phyloP scores from a whole-genome alignment of 169 alveolate species.

The Plasmodium relictum region DNA sequence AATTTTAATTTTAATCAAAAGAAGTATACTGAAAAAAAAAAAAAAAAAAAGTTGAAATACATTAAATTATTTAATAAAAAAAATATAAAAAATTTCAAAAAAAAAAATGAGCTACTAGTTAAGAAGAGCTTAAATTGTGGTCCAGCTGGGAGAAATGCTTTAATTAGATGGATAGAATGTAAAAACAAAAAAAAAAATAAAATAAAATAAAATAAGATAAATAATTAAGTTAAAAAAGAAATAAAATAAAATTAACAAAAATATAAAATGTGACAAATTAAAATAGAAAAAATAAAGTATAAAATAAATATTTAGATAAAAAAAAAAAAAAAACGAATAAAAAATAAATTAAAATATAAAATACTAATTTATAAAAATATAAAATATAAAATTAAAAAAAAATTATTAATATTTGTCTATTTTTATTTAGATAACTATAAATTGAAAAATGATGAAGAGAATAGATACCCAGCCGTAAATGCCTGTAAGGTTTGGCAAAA shows the following conservation, averaged over 20 bases:
- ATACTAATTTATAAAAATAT: background rate
- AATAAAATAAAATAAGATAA: too few relatives aligned
- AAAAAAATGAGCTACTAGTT: slow-evolving; percentile 15
- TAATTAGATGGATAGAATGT: slow-evolving; percentile 88
- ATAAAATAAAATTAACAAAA: background rate
- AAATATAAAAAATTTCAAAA: slow-evolving; percentile 9
- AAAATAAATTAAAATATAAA: background rate
- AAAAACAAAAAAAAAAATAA: background rate
- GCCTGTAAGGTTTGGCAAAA: slow-evolving; percentile 88
- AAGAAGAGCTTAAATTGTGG: slow-evolving; percentile 86
- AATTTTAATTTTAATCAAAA: slow-evolving; percentile 47
- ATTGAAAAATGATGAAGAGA: slow-evolving; percentile 80
- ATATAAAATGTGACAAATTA: background rate
- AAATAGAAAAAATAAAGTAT: background rate
- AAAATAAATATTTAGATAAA: too few relatives aligned
- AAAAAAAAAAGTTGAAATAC: slow-evolving; percentile 20
- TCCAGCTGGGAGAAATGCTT: slow-evolving; percentile 87
- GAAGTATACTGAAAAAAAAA: slow-evolving; percentile 14
- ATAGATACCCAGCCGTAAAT: slow-evolving; percentile 83
- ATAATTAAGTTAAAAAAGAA: too few relatives aligned
- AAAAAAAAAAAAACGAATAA: too few relatives aligned
- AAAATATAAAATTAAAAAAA: background rate
- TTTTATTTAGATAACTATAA: slow-evolving; percentile 82
- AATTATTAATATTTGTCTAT: slow-evolving; percentile 13
- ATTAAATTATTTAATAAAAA: slow-evolving; percentile 28